A percentile compares a stretch with the other conserved stretches of the same genome.
Conservation (phyloP, 2,329 filamentous ascomycete species). For the Fusarium pseudocircinatum region DNA sequence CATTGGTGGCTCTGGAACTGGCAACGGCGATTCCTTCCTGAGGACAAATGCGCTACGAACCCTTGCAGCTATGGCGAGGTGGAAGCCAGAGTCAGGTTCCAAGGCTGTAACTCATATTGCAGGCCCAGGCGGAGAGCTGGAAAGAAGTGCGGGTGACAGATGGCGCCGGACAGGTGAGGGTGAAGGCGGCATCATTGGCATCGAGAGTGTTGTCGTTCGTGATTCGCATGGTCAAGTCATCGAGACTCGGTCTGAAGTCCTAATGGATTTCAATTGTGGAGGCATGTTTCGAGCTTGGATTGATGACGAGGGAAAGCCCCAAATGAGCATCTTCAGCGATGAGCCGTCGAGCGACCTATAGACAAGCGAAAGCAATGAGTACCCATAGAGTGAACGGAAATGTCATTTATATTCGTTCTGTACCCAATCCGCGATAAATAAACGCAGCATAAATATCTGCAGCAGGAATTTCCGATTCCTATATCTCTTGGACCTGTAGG, state of each 20-base stretch:
- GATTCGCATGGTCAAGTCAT: conserved; percentile 56
- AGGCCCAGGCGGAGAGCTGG: conserved; percentile 77
- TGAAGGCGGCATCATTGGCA: conserved; percentile 86
- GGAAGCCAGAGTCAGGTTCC: conserved; percentile 61
- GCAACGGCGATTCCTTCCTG: conserved; percentile 90
- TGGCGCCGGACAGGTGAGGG: conserved; percentile 82
- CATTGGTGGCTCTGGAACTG: conserved; percentile 77
- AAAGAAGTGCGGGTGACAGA: conserved; percentile 76
- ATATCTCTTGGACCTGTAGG: conserved; percentile 9
- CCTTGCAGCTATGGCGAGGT: conserved; percentile 77
- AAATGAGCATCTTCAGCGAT: conserved; percentile 58
- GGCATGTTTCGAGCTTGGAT: conserved; percentile 89
- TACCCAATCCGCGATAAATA: conserved; percentile 27
- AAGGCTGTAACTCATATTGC: conserved; percentile 71
- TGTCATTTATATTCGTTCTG: conserved; percentile 41
- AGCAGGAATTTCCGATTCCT: conserved; percentile 11
- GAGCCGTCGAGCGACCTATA: conserved; percentile 37
- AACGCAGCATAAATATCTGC: conserved; percentile 17
- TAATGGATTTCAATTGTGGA: conserved; percentile 85
- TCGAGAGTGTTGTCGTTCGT: conserved; percentile 66
- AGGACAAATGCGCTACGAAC: conserved; percentile 76
- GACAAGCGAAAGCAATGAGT: background rate
- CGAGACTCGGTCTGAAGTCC: conserved; percentile 60
- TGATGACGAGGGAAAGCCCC: conserved; percentile 66
- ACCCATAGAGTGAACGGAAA: conserved; percentile 29